Percentiles rank a stretch among this genome's conserved stretches.
phyloP scores from a whole-genome alignment of 1,139 yeast species.

The Geotrichum aggregatum region DNA sequence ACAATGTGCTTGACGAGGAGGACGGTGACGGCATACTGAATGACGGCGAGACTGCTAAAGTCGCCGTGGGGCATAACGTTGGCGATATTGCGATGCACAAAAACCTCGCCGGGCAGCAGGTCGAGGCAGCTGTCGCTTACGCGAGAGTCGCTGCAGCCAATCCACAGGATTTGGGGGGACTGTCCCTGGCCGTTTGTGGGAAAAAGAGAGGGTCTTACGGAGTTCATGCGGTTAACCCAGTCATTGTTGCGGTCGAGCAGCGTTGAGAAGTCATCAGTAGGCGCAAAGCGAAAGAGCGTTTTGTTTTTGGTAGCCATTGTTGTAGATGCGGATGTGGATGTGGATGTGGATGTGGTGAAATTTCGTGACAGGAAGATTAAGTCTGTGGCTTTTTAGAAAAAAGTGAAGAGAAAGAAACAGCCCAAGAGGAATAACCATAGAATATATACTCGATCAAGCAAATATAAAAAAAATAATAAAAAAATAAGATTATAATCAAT shows the following conservation, averaged over 20 bases:
- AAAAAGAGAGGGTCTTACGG: conserved; percentile 63
- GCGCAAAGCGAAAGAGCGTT: conserved; percentile 33
- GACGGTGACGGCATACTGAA: conserved; percentile 87
- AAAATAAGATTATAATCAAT: no score
- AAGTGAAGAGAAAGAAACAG: no score
- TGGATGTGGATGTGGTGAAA: no score
- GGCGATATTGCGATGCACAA: conserved; percentile 91
- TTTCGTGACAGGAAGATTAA: no score
- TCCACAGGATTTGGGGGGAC: conserved; percentile 89
- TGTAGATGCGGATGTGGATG: not conserved
- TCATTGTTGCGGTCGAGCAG: conserved; percentile 62
- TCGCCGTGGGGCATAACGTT: conserved; percentile 73
- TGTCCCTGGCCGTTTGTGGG: conserved; percentile 77
- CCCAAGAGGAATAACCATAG: no score
- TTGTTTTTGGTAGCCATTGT: conserved; percentile 19
- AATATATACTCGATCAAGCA: no score
- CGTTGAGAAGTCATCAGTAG: conserved; percentile 47
- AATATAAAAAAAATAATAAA: no score
- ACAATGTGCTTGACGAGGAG: conserved; percentile 77
- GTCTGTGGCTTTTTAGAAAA: no score
- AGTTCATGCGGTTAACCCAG: conserved; percentile 60
- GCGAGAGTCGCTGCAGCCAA: conserved; percentile 94
- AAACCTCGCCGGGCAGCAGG: conserved; percentile 81
- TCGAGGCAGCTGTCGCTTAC: conserved; percentile 79
- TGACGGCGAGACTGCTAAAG: conserved; percentile 70